Evolutionary conservation across 192 early-diverging fungal species (phyloP), one percentile per base, ranked within the genome.

Genomic region (Coemansia aciculifera): DNA sequence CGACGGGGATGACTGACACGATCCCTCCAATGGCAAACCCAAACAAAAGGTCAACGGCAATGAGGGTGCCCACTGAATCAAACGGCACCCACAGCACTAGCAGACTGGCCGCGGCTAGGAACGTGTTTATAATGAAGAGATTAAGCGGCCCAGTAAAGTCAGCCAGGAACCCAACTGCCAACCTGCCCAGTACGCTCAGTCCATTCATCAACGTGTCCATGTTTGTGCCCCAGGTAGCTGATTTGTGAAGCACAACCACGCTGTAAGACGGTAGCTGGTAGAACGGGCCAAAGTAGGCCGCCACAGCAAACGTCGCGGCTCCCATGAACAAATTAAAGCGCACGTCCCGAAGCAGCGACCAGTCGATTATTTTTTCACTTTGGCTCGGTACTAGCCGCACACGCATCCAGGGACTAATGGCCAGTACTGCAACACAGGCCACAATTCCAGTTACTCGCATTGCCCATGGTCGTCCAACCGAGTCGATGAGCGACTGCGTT

Each of bases 381-480:
- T 59, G 42, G 68, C 59, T 67, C 0, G 82, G 77, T 24, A 79
- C 76, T 29, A 77, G 59, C 12, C 82, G 67, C 24, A 84, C 77
- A 0, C 76, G 77, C 76, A 87, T 76, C 74, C 71, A 77, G 3
- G 77, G 73, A 49, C 78, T 83, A 51, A 83, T 72, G 5, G 74
- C 68, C 19, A 85, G 66, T 11, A 85, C 71, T 5, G 73, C 81
- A 5, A 62, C 48, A 68, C 73, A 74, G 7, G 76, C 36, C 1
- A 85, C 64, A 21, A 86, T 75, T 0, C 84, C 86, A 17, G 81
- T 80, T 19, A 87, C 72, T 17, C 86, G 81, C 73, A 87, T 75
- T 3, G 86, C 75, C 86, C 86, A 87, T n/a, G 77, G 76, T 38
- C 79, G 67, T 5, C 86, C 86, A 32, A 80, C 57, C 21, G 69